phyloP scores from a whole-genome alignment of 2,329 filamentous ascomycete species.

The Ceratocystis eucalypticola region DNA sequence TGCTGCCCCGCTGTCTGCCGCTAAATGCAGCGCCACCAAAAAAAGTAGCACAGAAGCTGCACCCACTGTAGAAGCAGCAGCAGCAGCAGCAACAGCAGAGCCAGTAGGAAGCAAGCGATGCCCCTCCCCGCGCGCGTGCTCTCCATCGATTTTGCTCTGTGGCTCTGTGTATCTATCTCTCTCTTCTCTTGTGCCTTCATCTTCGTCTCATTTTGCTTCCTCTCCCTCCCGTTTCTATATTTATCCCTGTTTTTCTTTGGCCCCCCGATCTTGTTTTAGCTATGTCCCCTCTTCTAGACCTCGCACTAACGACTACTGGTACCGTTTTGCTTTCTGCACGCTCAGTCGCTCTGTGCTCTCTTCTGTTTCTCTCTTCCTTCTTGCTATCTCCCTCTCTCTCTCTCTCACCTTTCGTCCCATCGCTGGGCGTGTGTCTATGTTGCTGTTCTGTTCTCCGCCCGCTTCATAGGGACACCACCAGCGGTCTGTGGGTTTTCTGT shows the following conservation, averaged over 20 bases:
- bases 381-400: neutral
- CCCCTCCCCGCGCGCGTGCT: neutral
- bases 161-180: neutral
- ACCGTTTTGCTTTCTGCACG: conserved; percentile 10
- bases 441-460: neutral
- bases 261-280: conserved; percentile 3
- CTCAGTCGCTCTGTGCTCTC: conserved; percentile 4
- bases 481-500: neutral
- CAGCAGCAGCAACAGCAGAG: too few relatives aligned
- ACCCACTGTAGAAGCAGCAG: too few relatives aligned
- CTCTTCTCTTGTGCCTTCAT: neutral
- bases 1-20: too few relatives aligned
- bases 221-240: neutral
- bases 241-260: neutral
- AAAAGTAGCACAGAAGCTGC: too few relatives aligned
- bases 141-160: neutral
- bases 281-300: conserved; percentile 6
- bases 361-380: neutral
- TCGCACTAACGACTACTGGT: neutral
- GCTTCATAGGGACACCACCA: neutral
- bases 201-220: neutral
- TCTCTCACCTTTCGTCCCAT: neutral
- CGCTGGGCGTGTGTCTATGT: neutral
- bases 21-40: too few relatives aligned
- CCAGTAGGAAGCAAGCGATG: too few relatives aligned